Percentiles rank a stretch among this genome's conserved stretches.
Evolutionary conservation across 202 grass and related monocot genomes (phyloP).

Genomic region (Brachypodium distachyon): DNA sequence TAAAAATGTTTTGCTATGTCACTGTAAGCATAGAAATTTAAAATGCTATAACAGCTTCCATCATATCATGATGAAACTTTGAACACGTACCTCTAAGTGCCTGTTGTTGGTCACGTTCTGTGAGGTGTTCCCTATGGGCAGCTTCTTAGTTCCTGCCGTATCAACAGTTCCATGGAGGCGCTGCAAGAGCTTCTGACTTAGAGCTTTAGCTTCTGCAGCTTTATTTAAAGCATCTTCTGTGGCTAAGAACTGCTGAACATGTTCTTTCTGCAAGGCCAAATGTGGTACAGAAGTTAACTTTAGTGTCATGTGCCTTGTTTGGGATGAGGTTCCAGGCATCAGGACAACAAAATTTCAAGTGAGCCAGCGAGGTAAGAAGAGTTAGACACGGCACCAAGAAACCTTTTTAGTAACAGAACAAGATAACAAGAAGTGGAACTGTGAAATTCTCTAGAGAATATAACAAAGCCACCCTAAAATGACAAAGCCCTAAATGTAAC

Average conservation of each 20-base stretch:
- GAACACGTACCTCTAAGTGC: conserved; percentile 64
- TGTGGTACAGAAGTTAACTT: conserved; percentile 27
- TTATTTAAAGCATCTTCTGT: conserved; percentile 99
- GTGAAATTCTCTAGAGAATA: background rate
- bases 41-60: background rate
- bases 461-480: background rate
- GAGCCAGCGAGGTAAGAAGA: background rate
- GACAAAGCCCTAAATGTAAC: background rate
- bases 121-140: conserved; percentile 51
- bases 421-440: background rate
- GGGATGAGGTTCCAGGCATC: background rate
- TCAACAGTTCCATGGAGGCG: conserved; percentile 68
- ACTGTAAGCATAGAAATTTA: background rate
- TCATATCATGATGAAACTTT: background rate
- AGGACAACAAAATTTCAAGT: background rate
- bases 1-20: background rate
- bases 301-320: conserved; percentile 8
- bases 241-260: conserved; percentile 97
- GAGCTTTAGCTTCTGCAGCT: conserved; percentile 89
- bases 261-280: conserved; percentile 84
- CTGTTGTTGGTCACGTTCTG: conserved; percentile 66
- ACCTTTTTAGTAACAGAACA: background rate
- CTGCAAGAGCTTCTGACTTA: conserved; percentile 88
- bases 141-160: conserved; percentile 42
- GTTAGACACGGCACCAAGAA: background rate